A percentile compares a stretch with the other conserved stretches of the same genome.
phyloP scores from a whole-genome alignment of 306 rosid species.

The Aeschynomene evenia region DNA sequence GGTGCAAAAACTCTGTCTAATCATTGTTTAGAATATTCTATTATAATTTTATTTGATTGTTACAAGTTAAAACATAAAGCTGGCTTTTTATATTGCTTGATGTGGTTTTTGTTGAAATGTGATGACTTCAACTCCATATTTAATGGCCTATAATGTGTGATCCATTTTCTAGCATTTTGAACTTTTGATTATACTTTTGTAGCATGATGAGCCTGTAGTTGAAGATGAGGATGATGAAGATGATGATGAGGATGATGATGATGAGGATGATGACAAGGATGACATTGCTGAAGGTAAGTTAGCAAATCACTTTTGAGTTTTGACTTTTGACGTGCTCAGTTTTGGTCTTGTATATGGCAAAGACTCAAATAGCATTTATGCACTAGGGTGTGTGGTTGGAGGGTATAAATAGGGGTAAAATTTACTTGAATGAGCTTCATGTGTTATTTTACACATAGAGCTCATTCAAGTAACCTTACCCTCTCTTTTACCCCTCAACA shows the following conservation, averaged over 20 bases:
- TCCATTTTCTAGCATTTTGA: not conserved
- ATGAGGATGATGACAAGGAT: conserved; percentile 60
- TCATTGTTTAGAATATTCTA: not conserved
- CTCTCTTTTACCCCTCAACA: too few species aligned
- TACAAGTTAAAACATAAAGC: not conserved
- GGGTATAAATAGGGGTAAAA: too few species aligned
- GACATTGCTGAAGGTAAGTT: conserved; percentile 70
- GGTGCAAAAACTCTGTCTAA: not conserved
- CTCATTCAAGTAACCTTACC: too few species aligned
- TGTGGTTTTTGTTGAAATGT: not conserved
- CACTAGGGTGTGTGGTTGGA: too few species aligned
- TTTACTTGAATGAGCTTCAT: too few species aligned
- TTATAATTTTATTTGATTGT: not conserved
- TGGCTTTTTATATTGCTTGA: not conserved
- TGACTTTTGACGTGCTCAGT: not conserved
- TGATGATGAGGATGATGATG: conserved; percentile 49
- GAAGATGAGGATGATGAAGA: conserved; percentile 82
- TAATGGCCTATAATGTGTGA: not conserved
- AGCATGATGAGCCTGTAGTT: conserved; percentile 76
- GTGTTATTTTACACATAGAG: too few species aligned
- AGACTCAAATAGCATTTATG: not conserved
- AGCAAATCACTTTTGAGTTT: not conserved
- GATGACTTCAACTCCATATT: not conserved
- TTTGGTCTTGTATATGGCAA: not conserved
- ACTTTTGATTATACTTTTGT: not conserved